These are phyloP conservation scores for Boletus reticuloceps DNA, from an alignment of 768 basidiomycete genomes.

Conservation along the genomic window DNA sequence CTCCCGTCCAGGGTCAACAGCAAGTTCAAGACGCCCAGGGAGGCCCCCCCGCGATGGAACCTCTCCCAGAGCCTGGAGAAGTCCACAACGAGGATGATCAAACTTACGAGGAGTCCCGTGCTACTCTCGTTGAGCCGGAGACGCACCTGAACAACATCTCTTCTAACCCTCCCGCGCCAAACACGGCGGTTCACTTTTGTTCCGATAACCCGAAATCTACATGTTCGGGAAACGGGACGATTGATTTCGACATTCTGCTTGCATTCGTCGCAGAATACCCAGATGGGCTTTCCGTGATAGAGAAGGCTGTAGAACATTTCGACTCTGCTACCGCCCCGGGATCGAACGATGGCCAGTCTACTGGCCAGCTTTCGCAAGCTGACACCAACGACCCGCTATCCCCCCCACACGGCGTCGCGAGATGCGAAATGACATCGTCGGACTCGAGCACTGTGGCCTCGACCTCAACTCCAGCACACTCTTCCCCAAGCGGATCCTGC, in stretches of 20 bases:
- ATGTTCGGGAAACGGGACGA: not conserved
- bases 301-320: rapidly evolving
- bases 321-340: rapidly evolving
- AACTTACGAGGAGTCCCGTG: not conserved
- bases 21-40: not conserved
- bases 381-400: not conserved
- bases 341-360: not conserved
- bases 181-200: not conserved
- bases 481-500: not conserved
- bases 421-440: not conserved
- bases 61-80: not conserved
- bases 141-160: too few species aligned
- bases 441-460: not conserved
- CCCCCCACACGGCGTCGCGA: not conserved
- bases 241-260: not conserved
- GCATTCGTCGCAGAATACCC: rapidly evolving
- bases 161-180: not conserved
- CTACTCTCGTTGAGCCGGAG: too few species aligned
- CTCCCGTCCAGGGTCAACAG: not conserved
- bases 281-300: not conserved
- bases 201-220: not conserved
- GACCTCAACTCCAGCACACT: not conserved
- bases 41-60: not conserved
- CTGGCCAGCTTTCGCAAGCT: not conserved
- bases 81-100: not conserved